phyloP scores from a whole-genome alignment of 208 protist species.

The Trichomonas tenax region DNA sequence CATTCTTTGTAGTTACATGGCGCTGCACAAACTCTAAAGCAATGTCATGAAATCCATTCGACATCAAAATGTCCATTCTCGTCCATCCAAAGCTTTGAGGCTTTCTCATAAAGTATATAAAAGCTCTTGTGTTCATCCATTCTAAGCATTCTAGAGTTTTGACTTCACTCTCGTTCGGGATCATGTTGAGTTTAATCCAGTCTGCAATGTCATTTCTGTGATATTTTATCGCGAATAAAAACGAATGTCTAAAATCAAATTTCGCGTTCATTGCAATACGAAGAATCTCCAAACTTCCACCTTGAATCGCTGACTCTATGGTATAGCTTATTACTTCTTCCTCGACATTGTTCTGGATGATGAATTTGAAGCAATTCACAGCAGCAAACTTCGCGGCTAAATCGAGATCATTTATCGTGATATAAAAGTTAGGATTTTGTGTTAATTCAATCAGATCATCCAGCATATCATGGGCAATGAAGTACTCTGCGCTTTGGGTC shows the following conservation, averaged over 20 bases:
- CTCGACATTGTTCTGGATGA: neutral
- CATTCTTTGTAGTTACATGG: neutral
- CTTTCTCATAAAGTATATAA: neutral
- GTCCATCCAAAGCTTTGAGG: neutral
- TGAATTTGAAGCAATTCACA: neutral
- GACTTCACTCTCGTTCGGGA: neutral
- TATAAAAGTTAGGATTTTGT: neutral
- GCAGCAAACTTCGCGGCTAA: neutral
- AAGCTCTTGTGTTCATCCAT: neutral
- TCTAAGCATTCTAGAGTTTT: neutral
- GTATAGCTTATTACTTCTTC: neutral
- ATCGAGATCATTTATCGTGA: neutral
- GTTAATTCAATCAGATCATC: neutral
- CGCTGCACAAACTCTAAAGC: neutral
- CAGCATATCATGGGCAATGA: neutral
- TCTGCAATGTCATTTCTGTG: neutral
- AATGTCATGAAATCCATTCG: neutral
- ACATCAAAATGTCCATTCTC: neutral
- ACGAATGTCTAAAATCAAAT: neutral
- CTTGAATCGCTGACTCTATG: neutral
- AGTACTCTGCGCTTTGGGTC: neutral
- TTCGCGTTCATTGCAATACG: neutral
- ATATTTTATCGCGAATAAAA: neutral
- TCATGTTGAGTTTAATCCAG: neutral
- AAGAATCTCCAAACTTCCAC: neutral